Evolutionary conservation across 1,284 basidiomycete genomes (phyloP).

Genomic region (Tilletia walkeri): DNA sequence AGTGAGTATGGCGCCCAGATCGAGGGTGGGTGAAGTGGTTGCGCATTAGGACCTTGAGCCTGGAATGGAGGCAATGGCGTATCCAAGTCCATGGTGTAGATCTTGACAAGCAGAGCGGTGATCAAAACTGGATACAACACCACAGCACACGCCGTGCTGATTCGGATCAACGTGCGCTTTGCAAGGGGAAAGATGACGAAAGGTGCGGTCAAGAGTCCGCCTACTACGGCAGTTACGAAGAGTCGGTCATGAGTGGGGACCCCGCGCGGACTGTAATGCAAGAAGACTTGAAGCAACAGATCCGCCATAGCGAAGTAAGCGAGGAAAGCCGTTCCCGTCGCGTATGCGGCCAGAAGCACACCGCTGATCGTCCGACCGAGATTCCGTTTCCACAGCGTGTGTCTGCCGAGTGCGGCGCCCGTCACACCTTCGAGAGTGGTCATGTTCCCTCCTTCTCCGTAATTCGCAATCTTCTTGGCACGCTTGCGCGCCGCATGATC

Average conservation of each 20-base stretch:
- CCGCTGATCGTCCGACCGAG: slow-evolving; percentile 40
- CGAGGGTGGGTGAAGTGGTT: slow-evolving; percentile 37
- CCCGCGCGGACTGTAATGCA: slow-evolving; percentile 45
- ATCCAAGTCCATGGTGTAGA: slow-evolving; percentile 26
- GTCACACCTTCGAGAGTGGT: slow-evolving; percentile 47
- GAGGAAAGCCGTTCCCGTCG: slow-evolving; percentile 49
- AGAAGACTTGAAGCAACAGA: slow-evolving; percentile 48
- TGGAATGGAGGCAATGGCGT: slow-evolving; percentile 8
- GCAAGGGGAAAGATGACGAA: slow-evolving; percentile 50
- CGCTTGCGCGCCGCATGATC: slow-evolving; percentile 14
- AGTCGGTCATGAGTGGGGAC: slow-evolving; percentile 46
- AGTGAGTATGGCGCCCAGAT: slow-evolving; percentile 53
- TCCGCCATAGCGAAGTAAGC: slow-evolving; percentile 52
- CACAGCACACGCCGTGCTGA: slow-evolving; percentile 41
- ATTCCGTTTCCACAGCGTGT: slow-evolving; percentile 49
- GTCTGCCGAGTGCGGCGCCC: slow-evolving; percentile 44
- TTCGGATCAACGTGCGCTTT: slow-evolving; percentile 50
- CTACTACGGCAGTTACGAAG: slow-evolving; percentile 48
- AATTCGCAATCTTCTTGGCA: slow-evolving; percentile 7
- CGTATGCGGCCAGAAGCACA: slow-evolving; percentile 40
- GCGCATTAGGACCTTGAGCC: slow-evolving; percentile 27
- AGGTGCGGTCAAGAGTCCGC: slow-evolving; percentile 39
- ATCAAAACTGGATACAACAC: slow-evolving; percentile 44
- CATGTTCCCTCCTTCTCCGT: slow-evolving; percentile 15
- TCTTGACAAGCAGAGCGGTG: slow-evolving; percentile 37